phyloP scores from a whole-genome alignment of 352 stramenopile genomes.

The Pseudoperonospora humuli region DNA sequence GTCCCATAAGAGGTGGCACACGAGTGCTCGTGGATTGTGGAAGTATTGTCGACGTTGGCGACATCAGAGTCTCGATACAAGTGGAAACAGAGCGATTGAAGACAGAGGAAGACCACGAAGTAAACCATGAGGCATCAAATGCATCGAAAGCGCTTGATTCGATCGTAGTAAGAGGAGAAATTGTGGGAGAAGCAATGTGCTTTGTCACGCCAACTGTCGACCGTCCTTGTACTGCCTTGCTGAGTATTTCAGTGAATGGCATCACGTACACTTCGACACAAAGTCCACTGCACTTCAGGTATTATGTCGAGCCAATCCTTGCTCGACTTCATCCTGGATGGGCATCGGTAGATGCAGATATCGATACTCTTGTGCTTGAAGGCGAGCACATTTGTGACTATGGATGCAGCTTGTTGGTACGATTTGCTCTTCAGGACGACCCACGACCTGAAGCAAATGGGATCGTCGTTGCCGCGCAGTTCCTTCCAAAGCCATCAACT shows the following conservation, averaged over 20 bases:
- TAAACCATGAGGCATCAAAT: no score
- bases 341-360: conserved; percentile 31
- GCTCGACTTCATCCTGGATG: conserved; percentile 42
- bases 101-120: conserved; percentile 1
- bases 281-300: conserved; percentile 40
- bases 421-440: conserved; percentile 35
- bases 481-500: conserved; percentile 14
- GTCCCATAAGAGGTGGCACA: conserved; percentile 44
- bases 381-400: conserved; percentile 50
- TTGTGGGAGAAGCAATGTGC: conserved; percentile 49
- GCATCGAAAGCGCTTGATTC: background rate
- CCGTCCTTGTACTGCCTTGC: conserved; percentile 28
- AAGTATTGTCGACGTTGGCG: conserved; percentile 56
- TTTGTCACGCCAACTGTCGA: conserved; percentile 41
- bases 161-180: conserved; percentile 41
- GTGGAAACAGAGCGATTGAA: background rate
- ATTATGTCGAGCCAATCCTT: conserved; percentile 49
- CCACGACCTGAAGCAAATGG: conserved; percentile 5
- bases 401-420: conserved; percentile 34
- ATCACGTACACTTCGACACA: conserved; percentile 65
- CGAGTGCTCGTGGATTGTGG: conserved; percentile 49
- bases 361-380: conserved; percentile 25
- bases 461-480: conserved; percentile 27
- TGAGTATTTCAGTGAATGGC: conserved; percentile 68
- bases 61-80: conserved; percentile 51